Base-by-base conservation (phyloP, 176 grass and related monocot genomes). In the Areca catechu region DNA sequence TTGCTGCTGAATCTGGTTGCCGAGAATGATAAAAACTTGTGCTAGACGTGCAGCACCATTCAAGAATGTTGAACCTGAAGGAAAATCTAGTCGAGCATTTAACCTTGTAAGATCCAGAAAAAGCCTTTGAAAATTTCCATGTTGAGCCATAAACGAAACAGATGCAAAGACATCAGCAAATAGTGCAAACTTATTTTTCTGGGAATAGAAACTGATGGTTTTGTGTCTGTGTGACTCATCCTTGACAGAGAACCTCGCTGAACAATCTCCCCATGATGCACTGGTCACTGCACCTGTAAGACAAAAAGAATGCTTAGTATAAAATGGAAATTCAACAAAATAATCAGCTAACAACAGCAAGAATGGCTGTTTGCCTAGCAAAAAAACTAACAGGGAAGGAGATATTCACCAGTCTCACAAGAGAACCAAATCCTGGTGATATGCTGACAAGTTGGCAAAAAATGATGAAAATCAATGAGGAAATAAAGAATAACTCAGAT, bases 121-220 rank as follows among this genome's bases (percentile, higher is more conserved):
- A 81, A 77, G 72, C 65, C 80, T 85, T 69, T 97, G 92, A 58
- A 97, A 90, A 71, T 84, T 97, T 68, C 92, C 92, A 56, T 82
- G 71, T 54, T 91, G 83, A 47, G 83, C 86, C n/a, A 83, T 90
- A 47, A 76, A 82, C 60, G 75, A 79, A 74, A 90, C 58, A 82
- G 86, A 90, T 56, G 83, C 69, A 87, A 91, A 97, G 58, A 91
- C 56, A 49, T 97, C 92, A 7, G 72, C 77, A 65, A 81, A 79
- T 52, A 80, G 54, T 71, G 68, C 71, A 67, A 77, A 71, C 16
- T 75, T 97, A 30, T 91, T 67, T 68, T 72, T 90, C 49, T 81
- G 79, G 0, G 51, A 0, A 25, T 56, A 84, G 5, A 81, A 23
- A 53, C 78, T 74, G 25, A 75, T 77, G 51, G 79, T 77, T 53